A percentile compares a stretch with the other conserved stretches of the same genome.
Conservation (phyloP, 2,329 filamentous ascomycete genomes). For the Colletotrichum sansevieriae region DNA sequence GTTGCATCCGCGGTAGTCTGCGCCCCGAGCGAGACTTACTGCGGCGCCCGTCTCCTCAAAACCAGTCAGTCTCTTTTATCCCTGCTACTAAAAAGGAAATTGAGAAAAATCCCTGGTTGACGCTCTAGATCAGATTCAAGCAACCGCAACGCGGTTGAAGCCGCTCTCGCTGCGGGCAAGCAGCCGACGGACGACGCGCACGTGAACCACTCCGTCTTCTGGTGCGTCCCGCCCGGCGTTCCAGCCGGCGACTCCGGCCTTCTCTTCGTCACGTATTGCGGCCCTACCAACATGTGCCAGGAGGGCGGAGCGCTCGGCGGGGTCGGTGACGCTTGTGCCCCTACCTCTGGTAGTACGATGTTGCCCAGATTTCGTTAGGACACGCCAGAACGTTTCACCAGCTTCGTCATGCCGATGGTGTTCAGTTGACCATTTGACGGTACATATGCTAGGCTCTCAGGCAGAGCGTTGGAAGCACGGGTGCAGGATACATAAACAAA, state of each 20-base stretch:
- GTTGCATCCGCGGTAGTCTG: slow-evolving; percentile 12
- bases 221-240: slow-evolving; percentile 29
- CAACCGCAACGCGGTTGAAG: slow-evolving; percentile 17
- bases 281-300: slow-evolving; percentile 8
- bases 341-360: not conserved
- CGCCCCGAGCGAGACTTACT: slow-evolving; percentile 28
- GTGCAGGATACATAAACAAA: not conserved
- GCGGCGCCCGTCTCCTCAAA: slow-evolving; percentile 34
- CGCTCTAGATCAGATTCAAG: not conserved
- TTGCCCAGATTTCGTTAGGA: not conserved
- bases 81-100: not conserved
- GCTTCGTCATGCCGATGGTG: too few relatives aligned
- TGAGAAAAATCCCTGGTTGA: not conserved
- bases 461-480: too few relatives aligned
- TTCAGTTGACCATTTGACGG: not conserved
- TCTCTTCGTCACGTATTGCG: slow-evolving; percentile 37
- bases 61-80: not conserved
- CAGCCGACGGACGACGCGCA: slow-evolving; percentile 32
- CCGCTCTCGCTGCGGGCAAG: slow-evolving; percentile 15
- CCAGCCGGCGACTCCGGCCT: slow-evolving; percentile 22
- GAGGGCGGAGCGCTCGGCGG: slow-evolving; percentile 33
- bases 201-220: slow-evolving; percentile 31
- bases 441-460: not conserved
- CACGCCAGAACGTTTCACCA: too few relatives aligned
- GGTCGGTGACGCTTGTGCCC: slow-evolving; percentile 29